These are phyloP conservation scores for Psilocybe mexicana DNA, from an alignment of 1,284 basidiomycete genomes.

Conservation along the genomic window DNA sequence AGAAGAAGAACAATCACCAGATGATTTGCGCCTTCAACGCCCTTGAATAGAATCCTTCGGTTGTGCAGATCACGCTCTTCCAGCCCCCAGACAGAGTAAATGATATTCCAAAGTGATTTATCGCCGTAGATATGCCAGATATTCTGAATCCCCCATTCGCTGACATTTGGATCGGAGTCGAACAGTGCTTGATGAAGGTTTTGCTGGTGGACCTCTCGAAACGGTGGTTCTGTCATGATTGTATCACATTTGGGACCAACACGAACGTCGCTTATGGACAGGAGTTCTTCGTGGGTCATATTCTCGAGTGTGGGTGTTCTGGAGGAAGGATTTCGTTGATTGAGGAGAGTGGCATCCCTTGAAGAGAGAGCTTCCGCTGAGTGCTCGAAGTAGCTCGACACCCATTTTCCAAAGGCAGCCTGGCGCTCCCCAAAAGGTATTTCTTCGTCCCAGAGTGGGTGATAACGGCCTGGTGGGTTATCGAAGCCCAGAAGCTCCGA, in stretches of 20 bases:
- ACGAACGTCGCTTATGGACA: not conserved
- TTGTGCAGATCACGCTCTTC: slow-evolving; percentile 25
- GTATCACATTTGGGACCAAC: slow-evolving; percentile 1
- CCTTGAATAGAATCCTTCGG: slow-evolving; percentile 22
- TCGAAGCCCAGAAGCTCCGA: slow-evolving; percentile 24
- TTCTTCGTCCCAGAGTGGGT: slow-evolving; percentile 5
- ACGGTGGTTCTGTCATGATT: not conserved
- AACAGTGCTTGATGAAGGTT: not conserved
- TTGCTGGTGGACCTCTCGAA: not conserved
- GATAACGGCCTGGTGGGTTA: not conserved
- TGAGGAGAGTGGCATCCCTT: slow-evolving; percentile 2
- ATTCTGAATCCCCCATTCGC: not conserved
- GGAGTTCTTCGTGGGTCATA: slow-evolving; percentile 6
- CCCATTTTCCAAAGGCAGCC: slow-evolving; percentile 27
- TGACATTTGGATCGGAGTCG: not conserved
- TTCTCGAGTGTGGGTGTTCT: slow-evolving; percentile 22
- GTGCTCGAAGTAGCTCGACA: slow-evolving; percentile 37
- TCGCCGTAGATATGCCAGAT: slow-evolving; percentile 1
- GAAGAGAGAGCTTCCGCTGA: slow-evolving; percentile 20
- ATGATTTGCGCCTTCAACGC: slow-evolving; percentile 30
- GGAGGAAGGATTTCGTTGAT: slow-evolving; percentile 12
- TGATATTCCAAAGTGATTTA: slow-evolving; percentile 20
- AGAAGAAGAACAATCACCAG: slow-evolving; percentile 24
- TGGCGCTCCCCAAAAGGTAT: not conserved
- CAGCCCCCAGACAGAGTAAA: slow-evolving; percentile 28